These are phyloP conservation scores for Globisporangium nodosum DNA, from an alignment of 352 stramenopile species.

Conservation along the genomic window DNA sequence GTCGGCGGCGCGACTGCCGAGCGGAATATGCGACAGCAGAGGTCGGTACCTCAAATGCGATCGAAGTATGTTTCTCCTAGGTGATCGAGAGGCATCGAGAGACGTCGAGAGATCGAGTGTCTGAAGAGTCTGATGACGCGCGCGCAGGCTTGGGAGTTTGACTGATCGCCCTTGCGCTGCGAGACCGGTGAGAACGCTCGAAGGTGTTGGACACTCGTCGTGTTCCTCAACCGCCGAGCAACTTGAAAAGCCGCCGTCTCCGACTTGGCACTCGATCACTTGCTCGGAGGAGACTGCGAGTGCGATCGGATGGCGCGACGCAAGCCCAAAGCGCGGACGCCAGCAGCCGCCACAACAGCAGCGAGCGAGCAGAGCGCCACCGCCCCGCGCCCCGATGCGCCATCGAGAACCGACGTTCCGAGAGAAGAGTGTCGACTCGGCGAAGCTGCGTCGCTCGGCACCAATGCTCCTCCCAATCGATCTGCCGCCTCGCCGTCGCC, in stretches of 20 bases:
- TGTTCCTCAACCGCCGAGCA: too few species aligned
- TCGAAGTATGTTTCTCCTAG: too few species aligned
- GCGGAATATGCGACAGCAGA: neutral
- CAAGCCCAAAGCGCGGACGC: neutral
- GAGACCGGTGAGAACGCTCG: too few species aligned
- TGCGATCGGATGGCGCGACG: constrained; percentile 1
- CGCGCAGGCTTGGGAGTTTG: too few species aligned
- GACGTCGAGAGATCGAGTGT: too few species aligned
- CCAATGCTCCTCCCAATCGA: neutral
- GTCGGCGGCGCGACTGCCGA: neutral
- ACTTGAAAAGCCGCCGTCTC: too few species aligned
- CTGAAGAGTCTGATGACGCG: too few species aligned
- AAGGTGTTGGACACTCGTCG: too few species aligned
- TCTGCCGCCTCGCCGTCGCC: neutral
- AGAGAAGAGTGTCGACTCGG: constrained; percentile 1
- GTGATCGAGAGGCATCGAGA: too few species aligned
- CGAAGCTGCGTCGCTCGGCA: constrained; percentile 2
- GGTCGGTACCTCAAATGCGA: neutral
- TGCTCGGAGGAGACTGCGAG: neutral
- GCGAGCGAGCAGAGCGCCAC: neutral
- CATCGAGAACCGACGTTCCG: neutral
- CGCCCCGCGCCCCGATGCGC: neutral
- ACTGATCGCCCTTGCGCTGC: too few species aligned
- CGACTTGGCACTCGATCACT: neutral
- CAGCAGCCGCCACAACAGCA: neutral